phyloP scores from a whole-genome alignment of 352 stramenopile species.

The Phytophthora melonis region DNA sequence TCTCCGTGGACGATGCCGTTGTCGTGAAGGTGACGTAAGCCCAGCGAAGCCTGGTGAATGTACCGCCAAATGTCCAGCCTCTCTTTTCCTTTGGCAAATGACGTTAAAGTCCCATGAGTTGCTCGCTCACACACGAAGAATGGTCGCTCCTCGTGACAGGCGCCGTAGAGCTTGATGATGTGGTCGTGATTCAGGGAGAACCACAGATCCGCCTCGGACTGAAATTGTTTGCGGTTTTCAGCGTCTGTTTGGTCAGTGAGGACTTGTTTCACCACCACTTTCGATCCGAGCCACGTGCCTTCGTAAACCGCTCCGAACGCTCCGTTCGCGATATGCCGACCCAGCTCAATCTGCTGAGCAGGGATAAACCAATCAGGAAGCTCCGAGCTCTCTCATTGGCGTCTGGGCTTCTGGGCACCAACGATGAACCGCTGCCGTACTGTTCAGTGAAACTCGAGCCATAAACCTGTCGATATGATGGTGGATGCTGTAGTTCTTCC shows the following conservation, averaged over 20 bases:
- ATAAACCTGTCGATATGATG: neutral
- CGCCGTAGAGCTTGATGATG: conserved; percentile 12
- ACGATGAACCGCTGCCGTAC: neutral
- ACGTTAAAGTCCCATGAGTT: neutral
- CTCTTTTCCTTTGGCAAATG: neutral
- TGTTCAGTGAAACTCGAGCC: neutral
- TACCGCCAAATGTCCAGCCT: conserved; percentile 3
- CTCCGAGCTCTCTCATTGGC: neutral
- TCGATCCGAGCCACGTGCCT: neutral
- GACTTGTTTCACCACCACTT: conserved; percentile 1
- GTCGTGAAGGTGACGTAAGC: conserved; percentile 4
- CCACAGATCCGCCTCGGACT: conserved; percentile 8
- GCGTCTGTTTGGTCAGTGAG: neutral
- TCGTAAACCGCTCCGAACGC: neutral
- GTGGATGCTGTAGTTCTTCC: neutral
- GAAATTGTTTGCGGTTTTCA: neutral
- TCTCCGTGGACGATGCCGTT: conserved; percentile 7
- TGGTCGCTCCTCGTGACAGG: neutral
- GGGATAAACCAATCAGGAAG: neutral
- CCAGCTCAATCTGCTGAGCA: neutral
- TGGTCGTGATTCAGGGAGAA: conserved; percentile 12
- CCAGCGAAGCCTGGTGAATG: neutral
- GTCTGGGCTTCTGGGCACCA: neutral
- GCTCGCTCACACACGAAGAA: conserved; percentile 18
- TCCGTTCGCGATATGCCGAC: neutral